Evolutionary conservation across 2,329 filamentous ascomycete genomes (phyloP), one percentile per base, ranked within the genome.

Genomic region (Thermoascus crustaceus): DNA sequence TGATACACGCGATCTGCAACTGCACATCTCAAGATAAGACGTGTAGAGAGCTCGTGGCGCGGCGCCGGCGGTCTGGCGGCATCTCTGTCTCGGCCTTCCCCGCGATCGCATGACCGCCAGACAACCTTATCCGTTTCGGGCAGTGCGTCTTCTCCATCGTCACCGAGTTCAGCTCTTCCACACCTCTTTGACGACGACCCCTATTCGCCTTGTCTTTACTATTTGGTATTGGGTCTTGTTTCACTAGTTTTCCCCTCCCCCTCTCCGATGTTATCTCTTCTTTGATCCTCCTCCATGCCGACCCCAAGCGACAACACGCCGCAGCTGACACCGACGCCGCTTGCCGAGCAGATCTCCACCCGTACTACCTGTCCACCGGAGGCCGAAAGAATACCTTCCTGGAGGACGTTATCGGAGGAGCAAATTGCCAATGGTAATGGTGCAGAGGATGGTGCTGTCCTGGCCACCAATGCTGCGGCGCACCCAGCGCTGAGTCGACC

Each of bases 341-440:
- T 64, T 58, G 58, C 54, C 54, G 63, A 62, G 50, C 57, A 58
- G 42, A 50, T 63, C 47, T 59, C 64, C 46, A 54, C 58, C 50
- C 69, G 60, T 50, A 55, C 63, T 34, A 67, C 66, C 41, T 72
- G 69, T 54, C 69, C 69, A n/a, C 68, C 68, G 25, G 69, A 73
- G 37, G 39, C 47, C 27, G 55, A 62, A 41, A 51, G 59, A 37
- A 40, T 52, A 32, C 38, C 56, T 10, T 37, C 45, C 37, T 57
- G 57, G 55, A 55, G 51, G 47, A 51, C 52, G 32, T 52, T 54
- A 13, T 47, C 52, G 8, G 57, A 57, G 18, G 40, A 46, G 22
- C 43, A 48, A 19, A 35, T 42, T 30, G 39, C 42, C 30, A 38
- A 24, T 25, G 32, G 32, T 17, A 25, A 30, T 16, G 44, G 45